A percentile compares a stretch with the other conserved stretches of the same genome.
Evolutionary conservation across 2,329 filamentous ascomycete species (phyloP).

Genomic region (Phyllosticta paracitricarpa): DNA sequence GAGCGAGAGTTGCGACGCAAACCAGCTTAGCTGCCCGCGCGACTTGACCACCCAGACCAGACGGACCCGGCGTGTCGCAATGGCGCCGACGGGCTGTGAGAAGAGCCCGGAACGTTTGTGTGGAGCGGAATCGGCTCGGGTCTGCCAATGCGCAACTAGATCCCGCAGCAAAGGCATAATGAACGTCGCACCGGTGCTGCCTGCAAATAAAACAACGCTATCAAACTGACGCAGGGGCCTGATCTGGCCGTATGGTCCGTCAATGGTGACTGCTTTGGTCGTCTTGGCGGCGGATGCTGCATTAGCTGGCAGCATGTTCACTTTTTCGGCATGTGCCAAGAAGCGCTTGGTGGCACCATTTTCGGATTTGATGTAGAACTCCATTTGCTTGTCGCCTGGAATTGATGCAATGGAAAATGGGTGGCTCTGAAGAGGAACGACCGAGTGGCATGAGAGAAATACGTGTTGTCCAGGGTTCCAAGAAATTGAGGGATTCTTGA

Average conservation of each 20-base stretch:
- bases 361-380: constrained; percentile 47
- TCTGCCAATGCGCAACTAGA: constrained; percentile 38
- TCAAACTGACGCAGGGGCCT: constrained; percentile 50
- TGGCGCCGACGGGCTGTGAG: constrained; percentile 17
- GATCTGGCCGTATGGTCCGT: constrained; percentile 45
- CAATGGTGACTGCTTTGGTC: constrained; percentile 36
- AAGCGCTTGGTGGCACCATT: constrained; percentile 43
- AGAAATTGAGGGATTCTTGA: constrained; percentile 43
- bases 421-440: constrained; percentile 51
- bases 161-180: constrained; percentile 47
- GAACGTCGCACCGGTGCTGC: constrained; percentile 51
- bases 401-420: constrained; percentile 55
- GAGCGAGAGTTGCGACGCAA: constrained; percentile 39
- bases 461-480: constrained; percentile 57
- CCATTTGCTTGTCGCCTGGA: constrained; percentile 44
- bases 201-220: constrained; percentile 49
- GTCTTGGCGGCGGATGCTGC: constrained; percentile 14
- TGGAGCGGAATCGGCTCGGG: constrained; percentile 5
- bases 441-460: constrained; percentile 48
- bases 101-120: constrained; percentile 13
- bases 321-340: constrained; percentile 41
- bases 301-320: not conserved
- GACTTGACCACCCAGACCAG: constrained; percentile 52
- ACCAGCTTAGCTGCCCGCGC: constrained; percentile 43
- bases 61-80: constrained; percentile 40